Evolutionary conservation across 495 filamentous ascomycete species (phyloP).

Genomic region (Chlorociboria aeruginascens): DNA sequence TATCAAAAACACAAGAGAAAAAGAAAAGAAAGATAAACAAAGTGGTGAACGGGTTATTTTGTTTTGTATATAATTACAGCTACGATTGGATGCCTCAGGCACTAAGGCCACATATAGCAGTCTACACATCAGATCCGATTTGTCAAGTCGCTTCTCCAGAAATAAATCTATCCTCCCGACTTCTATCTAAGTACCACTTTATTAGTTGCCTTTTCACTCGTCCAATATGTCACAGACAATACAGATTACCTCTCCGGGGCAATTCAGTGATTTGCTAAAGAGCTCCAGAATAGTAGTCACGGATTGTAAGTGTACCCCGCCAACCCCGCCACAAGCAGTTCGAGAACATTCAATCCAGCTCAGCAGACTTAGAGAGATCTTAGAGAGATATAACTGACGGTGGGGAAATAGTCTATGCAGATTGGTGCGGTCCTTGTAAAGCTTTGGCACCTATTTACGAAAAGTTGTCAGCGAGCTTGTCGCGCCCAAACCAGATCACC

Average conservation of each 20-base stretch:
- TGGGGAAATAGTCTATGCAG: slow-evolving; percentile 58
- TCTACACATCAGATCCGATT: too few species aligned
- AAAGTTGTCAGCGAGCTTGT: slow-evolving; percentile 58
- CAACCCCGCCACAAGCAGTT: slow-evolving; percentile 5
- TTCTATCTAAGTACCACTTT: neutral
- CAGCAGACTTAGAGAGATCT: neutral
- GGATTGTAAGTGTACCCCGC: slow-evolving; percentile 56
- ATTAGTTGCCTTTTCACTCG: neutral
- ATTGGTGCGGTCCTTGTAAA: slow-evolving; percentile 81
- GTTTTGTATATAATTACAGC: too few species aligned
- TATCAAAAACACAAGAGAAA: too few species aligned
- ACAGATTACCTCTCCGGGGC: slow-evolving; percentile 55
- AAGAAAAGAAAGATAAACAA: too few species aligned
- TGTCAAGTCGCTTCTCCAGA: too few species aligned
- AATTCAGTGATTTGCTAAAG: slow-evolving; percentile 57
- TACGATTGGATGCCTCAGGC: too few species aligned
- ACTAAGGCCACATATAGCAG: too few species aligned
- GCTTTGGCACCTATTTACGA: slow-evolving; percentile 76
- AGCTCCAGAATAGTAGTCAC: slow-evolving; percentile 64
- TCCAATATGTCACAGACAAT: slow-evolving; percentile 51
- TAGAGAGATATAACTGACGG: neutral
- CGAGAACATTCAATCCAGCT: too few species aligned
- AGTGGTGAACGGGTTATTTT: too few species aligned
- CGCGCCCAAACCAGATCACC: slow-evolving; percentile 58
- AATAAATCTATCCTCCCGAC: neutral